Percentiles rank a stretch among this genome's conserved stretches.
These are phyloP conservation scores for Adansonia digitata DNA, from an alignment of 345 rosid species.

Conservation along the genomic window DNA sequence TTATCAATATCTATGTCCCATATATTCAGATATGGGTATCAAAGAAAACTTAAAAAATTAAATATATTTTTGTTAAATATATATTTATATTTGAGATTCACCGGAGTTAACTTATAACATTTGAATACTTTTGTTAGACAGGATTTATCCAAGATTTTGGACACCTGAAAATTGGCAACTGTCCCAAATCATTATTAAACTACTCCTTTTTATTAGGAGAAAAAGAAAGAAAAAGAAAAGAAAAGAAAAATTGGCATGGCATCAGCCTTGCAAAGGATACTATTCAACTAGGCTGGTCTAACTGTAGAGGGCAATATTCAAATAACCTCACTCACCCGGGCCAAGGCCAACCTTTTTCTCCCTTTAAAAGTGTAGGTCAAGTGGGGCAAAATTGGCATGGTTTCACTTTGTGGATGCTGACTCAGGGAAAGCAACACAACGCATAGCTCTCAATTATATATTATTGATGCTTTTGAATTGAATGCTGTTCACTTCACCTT, in stretches of 20 bases:
- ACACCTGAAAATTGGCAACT: background rate
- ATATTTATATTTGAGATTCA: too few relatives aligned
- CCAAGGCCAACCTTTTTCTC: background rate
- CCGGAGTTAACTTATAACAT: too few relatives aligned
- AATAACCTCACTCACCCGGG: background rate
- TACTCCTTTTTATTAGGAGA: too few relatives aligned
- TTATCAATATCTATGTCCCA: too few relatives aligned
- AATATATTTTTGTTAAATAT: too few relatives aligned
- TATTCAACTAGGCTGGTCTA: constrained; percentile 1
- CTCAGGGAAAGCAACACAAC: background rate
- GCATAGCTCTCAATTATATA: too few relatives aligned
- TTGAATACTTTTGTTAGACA: too few relatives aligned
- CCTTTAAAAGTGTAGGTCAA: background rate
- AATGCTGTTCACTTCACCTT: background rate
- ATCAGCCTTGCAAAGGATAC: background rate
- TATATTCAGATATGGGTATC: too few relatives aligned
- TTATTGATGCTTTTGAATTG: constrained; percentile 4
- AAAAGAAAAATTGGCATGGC: background rate
- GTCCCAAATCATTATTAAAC: background rate
- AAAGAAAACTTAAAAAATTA: too few relatives aligned
- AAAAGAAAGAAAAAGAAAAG: background rate
- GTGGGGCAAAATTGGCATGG: constrained; percentile 9
- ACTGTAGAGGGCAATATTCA: background rate
- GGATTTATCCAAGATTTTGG: background rate
- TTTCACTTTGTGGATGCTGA: constrained; percentile 21